A percentile compares a stretch with the other conserved stretches of the same genome.
phyloP scores from a whole-genome alignment of 2,329 filamentous ascomycete genomes.

The Ascochyta lentis region DNA sequence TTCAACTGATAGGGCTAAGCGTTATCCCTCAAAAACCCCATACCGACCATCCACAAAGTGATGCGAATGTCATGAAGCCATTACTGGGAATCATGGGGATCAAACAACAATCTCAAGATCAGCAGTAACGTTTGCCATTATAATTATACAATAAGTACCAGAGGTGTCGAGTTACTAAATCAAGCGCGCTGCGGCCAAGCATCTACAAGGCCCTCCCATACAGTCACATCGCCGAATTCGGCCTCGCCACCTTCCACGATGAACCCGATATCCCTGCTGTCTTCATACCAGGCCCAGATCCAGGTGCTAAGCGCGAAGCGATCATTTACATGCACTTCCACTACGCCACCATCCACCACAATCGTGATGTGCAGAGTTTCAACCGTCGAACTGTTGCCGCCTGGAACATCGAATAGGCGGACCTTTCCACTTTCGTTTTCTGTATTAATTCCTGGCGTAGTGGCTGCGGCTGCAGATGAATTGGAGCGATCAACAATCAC shows the following conservation, averaged over 20 bases:
- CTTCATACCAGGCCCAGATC: constrained; percentile 47
- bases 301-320: constrained; percentile 54
- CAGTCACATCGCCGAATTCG: constrained; percentile 34
- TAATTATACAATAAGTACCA: no score
- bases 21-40: no score
- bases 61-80: no score
- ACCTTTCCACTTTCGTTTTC: constrained; percentile 50
- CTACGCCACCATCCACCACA: constrained; percentile 47
- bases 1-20: no score
- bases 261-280: constrained; percentile 25
- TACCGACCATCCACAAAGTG: no score
- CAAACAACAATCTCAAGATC: no score
- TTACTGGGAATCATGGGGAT: no score
- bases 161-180: not conserved
- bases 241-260: constrained; percentile 26
- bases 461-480: constrained; percentile 50
- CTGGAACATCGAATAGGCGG: constrained; percentile 51
- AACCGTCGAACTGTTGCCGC: constrained; percentile 32
- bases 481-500: constrained; percentile 52
- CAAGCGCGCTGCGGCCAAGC: constrained; percentile 10
- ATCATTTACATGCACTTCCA: constrained; percentile 52
- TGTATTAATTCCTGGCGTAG: constrained; percentile 49
- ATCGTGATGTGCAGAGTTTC: constrained; percentile 52
- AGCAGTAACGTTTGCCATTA: no score
- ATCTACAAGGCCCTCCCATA: constrained; percentile 29